Evolutionary conservation across 495 filamentous ascomycete species (phyloP).

Genomic region (Penicillium maclennaniae): DNA sequence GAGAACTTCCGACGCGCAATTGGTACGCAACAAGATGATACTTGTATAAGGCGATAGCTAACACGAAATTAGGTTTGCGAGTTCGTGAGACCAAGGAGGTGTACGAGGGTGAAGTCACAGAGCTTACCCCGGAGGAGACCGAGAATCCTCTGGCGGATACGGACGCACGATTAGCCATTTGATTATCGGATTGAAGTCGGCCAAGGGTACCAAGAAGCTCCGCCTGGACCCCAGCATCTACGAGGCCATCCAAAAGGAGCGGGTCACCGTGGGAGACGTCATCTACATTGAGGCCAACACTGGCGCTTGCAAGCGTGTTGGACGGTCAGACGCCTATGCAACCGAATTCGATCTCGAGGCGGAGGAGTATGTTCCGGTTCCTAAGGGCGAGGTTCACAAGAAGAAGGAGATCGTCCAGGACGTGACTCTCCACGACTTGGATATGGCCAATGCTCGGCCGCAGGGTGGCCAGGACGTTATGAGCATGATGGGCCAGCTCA

Average conservation of each 20-base stretch:
- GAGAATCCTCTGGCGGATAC: conserved; percentile 94
- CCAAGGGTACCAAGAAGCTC: conserved; percentile 93
- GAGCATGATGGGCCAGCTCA: conserved; percentile 99
- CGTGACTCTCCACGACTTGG: conserved; percentile 92
- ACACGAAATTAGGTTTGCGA: conserved; percentile 56
- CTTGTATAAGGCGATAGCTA: conserved; percentile 11
- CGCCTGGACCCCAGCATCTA: conserved; percentile 96
- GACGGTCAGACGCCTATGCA: conserved; percentile 89
- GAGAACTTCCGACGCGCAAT: conserved; percentile 97
- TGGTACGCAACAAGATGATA: conserved; percentile 46
- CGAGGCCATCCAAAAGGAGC: conserved; percentile 97
- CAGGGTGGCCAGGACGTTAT: conserved; percentile 97
- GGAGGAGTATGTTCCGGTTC: conserved; percentile 97
- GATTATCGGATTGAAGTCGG: conserved; percentile 84
- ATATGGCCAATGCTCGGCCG: conserved; percentile 92
- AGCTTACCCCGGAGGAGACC: conserved; percentile 93
- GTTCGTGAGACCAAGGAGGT: conserved; percentile 98
- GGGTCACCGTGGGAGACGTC: conserved; percentile 92
- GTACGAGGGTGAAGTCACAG: conserved; percentile 95
- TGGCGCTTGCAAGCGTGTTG: conserved; percentile 93
- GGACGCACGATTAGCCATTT: conserved; percentile 91
- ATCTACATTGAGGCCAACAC: conserved; percentile 99
- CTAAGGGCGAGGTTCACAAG: conserved; percentile 98
- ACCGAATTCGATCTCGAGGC: conserved; percentile 98
- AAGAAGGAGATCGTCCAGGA: conserved; percentile 99